Base-by-base conservation (phyloP, 1,139 yeast genomes). In the Pichia sp. region DNA sequence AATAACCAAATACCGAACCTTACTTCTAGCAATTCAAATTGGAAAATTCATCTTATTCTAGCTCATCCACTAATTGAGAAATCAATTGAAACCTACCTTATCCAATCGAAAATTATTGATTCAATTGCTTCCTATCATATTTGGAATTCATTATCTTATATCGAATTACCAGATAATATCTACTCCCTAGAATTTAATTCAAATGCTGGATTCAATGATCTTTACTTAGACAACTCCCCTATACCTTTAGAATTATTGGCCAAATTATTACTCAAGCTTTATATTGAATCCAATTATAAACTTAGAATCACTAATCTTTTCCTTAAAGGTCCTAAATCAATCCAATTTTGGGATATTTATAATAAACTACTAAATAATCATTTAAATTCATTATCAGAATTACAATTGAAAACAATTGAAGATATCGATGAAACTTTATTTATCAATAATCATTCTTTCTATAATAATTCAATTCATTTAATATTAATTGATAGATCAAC, bases 401-500 rank as follows among this genome's bases (percentile, higher is more conserved):
- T 50, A 9, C 50, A 57, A n/a, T 57, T 59, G 34, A 58, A 58
- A 46, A 23, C 48, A 2, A 43, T 59, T 6, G 45, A 48, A 12
- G 63, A 60, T 37, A 56, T 58, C 21, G 64, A 60, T 43, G 62
- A 58, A 26, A 52, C 61, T 6, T 43, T 59, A 9, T 63, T 59
- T 39, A 35, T 57, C 36, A 61, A 60, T 40, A 50, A 51, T 20
- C 59, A 55, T 42, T 55, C 62, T 2, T 58, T 59, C 40, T 66
- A 67, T 44, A 61, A 60, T 36, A 49, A 63, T 41, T 63, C 66
- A 38, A 63, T 62, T 31, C 85, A 82, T 58, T 63, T 89, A 36
- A 71, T 91, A 14, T 79, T 89, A 1, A 55, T 91, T 19, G 98
- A 91, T 55, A 67, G 98, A 40, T 75, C 78, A 43, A 59, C 79